phyloP scores from a whole-genome alignment of 345 rosid species.

The Brassica cretica region DNA sequence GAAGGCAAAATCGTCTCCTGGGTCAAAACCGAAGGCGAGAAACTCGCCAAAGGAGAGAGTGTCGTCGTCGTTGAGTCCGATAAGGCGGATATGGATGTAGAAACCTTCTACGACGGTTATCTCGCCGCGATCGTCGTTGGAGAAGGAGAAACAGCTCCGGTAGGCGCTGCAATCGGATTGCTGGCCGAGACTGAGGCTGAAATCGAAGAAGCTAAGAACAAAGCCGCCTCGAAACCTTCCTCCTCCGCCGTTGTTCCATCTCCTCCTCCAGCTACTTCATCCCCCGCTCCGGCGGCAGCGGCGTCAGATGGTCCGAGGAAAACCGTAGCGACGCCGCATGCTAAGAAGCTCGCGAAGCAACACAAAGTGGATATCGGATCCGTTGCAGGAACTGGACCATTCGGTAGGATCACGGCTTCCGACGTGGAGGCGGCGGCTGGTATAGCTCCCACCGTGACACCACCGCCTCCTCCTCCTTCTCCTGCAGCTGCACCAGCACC shows the following conservation, averaged over 20 bases:
- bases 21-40: slow-evolving; percentile 92
- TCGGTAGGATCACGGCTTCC: slow-evolving; percentile 72
- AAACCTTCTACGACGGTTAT: slow-evolving; percentile 90
- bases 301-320: slow-evolving; percentile 56
- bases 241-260: slow-evolving; percentile 46
- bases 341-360: slow-evolving; percentile 89
- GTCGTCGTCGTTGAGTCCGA: slow-evolving; percentile 97
- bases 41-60: slow-evolving; percentile 87
- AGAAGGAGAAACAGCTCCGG: slow-evolving; percentile 92
- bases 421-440: slow-evolving; percentile 86
- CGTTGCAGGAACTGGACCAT: slow-evolving; percentile 74
- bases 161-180: slow-evolving; percentile 82
- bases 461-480: slow-evolving; percentile 32
- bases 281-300: slow-evolving; percentile 45
- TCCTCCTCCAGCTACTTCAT: slow-evolving; percentile 56
- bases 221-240: slow-evolving; percentile 54
- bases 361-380: slow-evolving; percentile 76
- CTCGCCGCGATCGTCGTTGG: slow-evolving; percentile 94
- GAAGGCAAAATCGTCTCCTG: slow-evolving; percentile 98
- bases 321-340: slow-evolving; percentile 70
- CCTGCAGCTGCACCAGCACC: slow-evolving; percentile 16
- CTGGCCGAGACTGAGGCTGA: slow-evolving; percentile 95
- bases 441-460: slow-evolving; percentile 49
- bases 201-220: slow-evolving; percentile 78
- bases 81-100: slow-evolving; percentile 98